These are phyloP conservation scores for Emergomyces africanus DNA, from an alignment of 2,329 filamentous ascomycete species.

Conservation along the genomic window DNA sequence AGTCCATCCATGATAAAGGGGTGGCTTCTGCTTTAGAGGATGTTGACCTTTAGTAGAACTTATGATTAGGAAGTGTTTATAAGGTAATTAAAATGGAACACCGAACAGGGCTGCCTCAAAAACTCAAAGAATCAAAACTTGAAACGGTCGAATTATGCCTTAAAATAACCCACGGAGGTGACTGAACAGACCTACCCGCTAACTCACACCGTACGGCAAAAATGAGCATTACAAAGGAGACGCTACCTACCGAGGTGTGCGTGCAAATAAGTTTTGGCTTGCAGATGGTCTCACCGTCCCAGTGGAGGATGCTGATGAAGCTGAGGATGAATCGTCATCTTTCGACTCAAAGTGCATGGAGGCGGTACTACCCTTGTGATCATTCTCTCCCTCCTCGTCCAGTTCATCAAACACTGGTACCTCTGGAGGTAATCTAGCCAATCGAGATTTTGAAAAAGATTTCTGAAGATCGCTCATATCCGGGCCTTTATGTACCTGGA, in stretches of 20 bases:
- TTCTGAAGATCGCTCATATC: constrained; percentile 71
- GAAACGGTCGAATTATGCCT: no score
- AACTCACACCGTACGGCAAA: neutral
- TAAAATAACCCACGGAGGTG: constrained; percentile 3
- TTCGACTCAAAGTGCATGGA: constrained; percentile 15
- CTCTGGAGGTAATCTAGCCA: constrained; percentile 49
- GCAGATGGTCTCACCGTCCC: constrained; percentile 79
- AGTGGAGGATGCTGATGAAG: constrained; percentile 82
- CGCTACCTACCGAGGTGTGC: constrained; percentile 49
- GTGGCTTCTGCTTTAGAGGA: constrained; percentile 23
- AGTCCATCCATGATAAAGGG: constrained; percentile 72
- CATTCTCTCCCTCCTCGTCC: constrained; percentile 22
- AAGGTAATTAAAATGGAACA: neutral
- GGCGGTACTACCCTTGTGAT: constrained; percentile 13
- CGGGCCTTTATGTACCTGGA: neutral
- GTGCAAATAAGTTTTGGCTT: constrained; percentile 59
- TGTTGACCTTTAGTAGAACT: neutral
- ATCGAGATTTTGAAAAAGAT: constrained; percentile 63
- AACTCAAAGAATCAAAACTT: neutral
- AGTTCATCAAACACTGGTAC: constrained; percentile 34
- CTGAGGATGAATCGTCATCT: constrained; percentile 55
- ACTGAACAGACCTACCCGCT: neutral
- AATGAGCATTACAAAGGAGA: neutral
- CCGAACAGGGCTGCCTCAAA: neutral
- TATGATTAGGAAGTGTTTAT: neutral